phyloP scores from a whole-genome alignment of 192 early-diverging fungal genomes.

The Linnemannia elongata region DNA sequence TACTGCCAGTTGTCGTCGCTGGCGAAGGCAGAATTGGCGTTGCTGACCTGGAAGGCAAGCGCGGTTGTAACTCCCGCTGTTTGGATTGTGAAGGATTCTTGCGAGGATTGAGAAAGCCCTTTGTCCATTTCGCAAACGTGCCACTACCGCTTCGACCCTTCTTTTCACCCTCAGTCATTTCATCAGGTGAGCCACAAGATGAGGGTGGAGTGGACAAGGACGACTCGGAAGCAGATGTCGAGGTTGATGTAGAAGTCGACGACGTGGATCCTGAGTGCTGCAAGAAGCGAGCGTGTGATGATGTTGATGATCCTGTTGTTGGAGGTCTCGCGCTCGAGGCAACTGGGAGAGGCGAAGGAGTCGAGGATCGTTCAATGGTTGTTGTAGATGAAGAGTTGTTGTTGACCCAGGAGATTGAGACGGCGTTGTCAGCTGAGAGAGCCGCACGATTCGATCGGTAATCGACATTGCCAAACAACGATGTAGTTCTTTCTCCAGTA shows the following conservation, averaged over 20 bases:
- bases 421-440: not conserved
- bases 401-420: not conserved
- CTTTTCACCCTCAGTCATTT: not conserved
- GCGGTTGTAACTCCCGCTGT: not conserved
- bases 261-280: not conserved
- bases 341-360: not conserved
- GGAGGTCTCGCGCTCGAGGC: not conserved
- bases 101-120: not conserved
- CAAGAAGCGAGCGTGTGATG: not conserved
- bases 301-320: not conserved
- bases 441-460: not conserved
- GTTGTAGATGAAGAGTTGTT: not conserved
- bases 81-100: not conserved
- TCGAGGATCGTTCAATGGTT: not conserved
- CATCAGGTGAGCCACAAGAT: not conserved
- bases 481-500: not conserved
- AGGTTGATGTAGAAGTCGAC: not conserved
- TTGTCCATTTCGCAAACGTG: constrained; percentile 17
- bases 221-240: not conserved
- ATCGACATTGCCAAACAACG: not conserved
- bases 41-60: not conserved
- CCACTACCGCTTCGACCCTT: not conserved
- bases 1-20: not conserved
- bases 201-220: constrained; percentile 5
- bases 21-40: not conserved